Evolutionary conservation across 164 flowering plant species (phyloP).

Genomic region (Magnolia sinica): DNA sequence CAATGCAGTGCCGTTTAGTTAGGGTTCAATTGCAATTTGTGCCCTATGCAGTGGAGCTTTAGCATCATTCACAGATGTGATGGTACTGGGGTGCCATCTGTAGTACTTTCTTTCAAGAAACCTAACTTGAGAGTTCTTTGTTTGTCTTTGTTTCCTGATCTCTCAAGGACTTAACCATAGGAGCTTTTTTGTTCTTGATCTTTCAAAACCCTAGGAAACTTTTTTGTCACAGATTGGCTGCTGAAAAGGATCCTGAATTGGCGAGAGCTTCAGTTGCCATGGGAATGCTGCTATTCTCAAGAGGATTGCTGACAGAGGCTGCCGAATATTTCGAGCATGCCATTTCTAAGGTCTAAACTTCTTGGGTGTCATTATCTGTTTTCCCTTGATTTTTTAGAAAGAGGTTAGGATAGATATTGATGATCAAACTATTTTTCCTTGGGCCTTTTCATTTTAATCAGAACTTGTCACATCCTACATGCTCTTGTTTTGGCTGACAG

Average conservation of each 20-base stretch:
- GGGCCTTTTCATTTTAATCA: conserved; percentile 1
- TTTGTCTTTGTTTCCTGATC: background rate
- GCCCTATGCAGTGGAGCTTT: no score
- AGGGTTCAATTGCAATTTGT: no score
- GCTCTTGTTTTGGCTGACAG: conserved; percentile 33
- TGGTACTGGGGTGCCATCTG: background rate
- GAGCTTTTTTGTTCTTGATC: background rate
- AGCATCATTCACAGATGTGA: background rate
- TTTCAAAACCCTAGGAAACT: background rate
- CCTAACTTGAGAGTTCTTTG: background rate
- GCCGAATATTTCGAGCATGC: conserved; percentile 59
- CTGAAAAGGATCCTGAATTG: conserved; percentile 71
- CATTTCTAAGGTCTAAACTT: conserved; percentile 59
- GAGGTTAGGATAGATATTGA: background rate
- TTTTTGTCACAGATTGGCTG: conserved; percentile 57
- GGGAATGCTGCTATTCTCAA: conserved; percentile 66
- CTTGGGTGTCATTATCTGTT: background rate
- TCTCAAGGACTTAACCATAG: background rate
- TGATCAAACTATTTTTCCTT: background rate
- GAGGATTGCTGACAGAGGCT: conserved; percentile 45
- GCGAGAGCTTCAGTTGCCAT: conserved; percentile 48
- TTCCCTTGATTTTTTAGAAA: background rate
- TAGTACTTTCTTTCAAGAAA: background rate
- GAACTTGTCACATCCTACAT: background rate
- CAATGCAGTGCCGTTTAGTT: no score